A percentile compares a stretch with the other conserved stretches of the same genome.
Evolutionary conservation across 306 rosid genomes (phyloP).

Genomic region (Erythrophleum fordii): DNA sequence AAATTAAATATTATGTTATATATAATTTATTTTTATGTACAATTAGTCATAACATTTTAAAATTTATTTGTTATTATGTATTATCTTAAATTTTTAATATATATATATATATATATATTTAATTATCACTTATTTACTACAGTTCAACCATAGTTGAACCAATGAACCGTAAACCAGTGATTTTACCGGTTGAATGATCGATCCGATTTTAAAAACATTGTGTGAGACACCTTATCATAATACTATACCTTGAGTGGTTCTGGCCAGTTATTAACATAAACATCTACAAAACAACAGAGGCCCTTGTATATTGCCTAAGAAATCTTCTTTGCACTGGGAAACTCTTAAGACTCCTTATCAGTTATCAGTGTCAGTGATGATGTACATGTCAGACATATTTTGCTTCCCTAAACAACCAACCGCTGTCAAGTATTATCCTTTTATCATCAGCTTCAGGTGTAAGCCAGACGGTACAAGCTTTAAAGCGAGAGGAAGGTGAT

Average conservation of each 20-base stretch:
- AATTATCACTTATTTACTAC: too few species aligned
- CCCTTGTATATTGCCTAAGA: slow-evolving; percentile 16
- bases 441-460: slow-evolving; percentile 52
- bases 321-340: neutral
- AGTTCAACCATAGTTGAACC: too few species aligned
- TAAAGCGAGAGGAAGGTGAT: slow-evolving; percentile 67
- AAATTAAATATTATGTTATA: too few species aligned
- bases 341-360: slow-evolving; percentile 1
- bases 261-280: neutral
- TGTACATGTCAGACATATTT: slow-evolving; percentile 2
- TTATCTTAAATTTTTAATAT: too few species aligned
- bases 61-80: too few species aligned
- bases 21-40: too few species aligned
- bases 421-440: neutral
- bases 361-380: neutral
- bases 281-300: neutral
- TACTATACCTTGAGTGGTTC: neutral
- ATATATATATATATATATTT: too few species aligned
- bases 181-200: too few species aligned
- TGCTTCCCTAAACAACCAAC: slow-evolving; percentile 1
- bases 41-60: too few species aligned
- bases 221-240: neutral
- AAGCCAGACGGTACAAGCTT: slow-evolving; percentile 67
- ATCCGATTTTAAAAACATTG: too few species aligned
- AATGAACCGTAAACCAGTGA: too few species aligned